phyloP scores from a whole-genome alignment of 148 eudicot species.

The Euryodendron excelsum region DNA sequence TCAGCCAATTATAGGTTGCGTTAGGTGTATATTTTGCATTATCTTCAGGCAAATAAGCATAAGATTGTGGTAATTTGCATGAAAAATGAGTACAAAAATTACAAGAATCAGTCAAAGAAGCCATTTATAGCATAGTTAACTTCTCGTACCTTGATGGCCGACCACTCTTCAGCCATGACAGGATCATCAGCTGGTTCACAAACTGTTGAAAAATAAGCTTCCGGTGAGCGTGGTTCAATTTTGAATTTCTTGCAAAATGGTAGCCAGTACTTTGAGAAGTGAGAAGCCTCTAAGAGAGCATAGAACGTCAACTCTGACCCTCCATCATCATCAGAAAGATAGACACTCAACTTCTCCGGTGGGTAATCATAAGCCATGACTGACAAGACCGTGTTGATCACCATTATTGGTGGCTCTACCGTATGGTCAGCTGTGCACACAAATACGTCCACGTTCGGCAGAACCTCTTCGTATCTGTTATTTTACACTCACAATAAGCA shows the following conservation, averaged over 20 bases:
- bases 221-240: slow-evolving; percentile 14
- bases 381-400: slow-evolving; percentile 23
- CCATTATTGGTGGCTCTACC: slow-evolving; percentile 23
- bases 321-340: slow-evolving; percentile 24
- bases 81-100: neutral
- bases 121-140: too few relatives aligned
- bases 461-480: slow-evolving; percentile 5
- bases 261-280: slow-evolving; percentile 16
- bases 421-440: slow-evolving; percentile 24
- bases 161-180: neutral
- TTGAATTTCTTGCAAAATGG: slow-evolving; percentile 26
- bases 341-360: slow-evolving; percentile 18
- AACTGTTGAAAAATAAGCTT: slow-evolving; percentile 12
- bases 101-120: neutral
- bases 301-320: slow-evolving; percentile 22
- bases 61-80: neutral
- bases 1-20: too few relatives aligned
- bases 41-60: too few relatives aligned
- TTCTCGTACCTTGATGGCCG: slow-evolving; percentile 5
- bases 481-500: neutral
- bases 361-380: slow-evolving; percentile 22
- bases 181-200: neutral
- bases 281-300: slow-evolving; percentile 21
- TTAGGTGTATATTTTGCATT: too few relatives aligned
- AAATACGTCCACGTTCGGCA: slow-evolving; percentile 8